Conservation (phyloP, 257 asterid species). For the Orobanche coerulescens region DNA sequence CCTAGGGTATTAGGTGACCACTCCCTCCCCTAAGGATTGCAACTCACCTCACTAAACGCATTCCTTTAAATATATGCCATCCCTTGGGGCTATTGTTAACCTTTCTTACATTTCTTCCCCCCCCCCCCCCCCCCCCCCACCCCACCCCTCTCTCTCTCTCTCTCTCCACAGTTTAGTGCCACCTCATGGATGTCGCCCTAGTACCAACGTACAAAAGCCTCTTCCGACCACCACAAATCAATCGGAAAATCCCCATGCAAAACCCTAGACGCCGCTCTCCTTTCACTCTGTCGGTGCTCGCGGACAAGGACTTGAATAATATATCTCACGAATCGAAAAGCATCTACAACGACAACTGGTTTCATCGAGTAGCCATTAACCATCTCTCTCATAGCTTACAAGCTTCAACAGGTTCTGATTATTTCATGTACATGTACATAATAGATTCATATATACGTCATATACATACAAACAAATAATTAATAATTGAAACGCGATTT, state of each 20-base stretch:
- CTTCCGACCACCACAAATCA: constrained; percentile 21
- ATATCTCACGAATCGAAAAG: constrained; percentile 18
- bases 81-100: constrained; percentile 9
- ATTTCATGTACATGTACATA: too few relatives aligned
- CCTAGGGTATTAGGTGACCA: too few relatives aligned
- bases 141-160: background rate
- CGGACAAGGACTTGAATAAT: constrained; percentile 17
- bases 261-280: constrained; percentile 14
- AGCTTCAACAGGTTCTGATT: constrained; percentile 32
- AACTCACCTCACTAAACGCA: background rate
- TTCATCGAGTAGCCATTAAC: constrained; percentile 60
- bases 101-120: background rate
- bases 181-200: constrained; percentile 36
- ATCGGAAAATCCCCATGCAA: constrained; percentile 27
- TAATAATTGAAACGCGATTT: background rate
- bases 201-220: constrained; percentile 14
- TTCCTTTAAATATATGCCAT: constrained; percentile 24
- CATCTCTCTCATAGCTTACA: constrained; percentile 63
- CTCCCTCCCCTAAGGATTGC: constrained; percentile 22
- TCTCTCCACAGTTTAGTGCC: background rate
- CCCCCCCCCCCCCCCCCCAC: background rate
- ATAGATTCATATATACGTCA: background rate
- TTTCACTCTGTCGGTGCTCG: constrained; percentile 21
- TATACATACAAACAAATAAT: background rate
- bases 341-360: constrained; percentile 58